Percentiles rank a stretch among this genome's conserved stretches.
Evolutionary conservation across 2,329 filamentous ascomycete species (phyloP).

Genomic region (Colletotrichum neosansevieriae): DNA sequence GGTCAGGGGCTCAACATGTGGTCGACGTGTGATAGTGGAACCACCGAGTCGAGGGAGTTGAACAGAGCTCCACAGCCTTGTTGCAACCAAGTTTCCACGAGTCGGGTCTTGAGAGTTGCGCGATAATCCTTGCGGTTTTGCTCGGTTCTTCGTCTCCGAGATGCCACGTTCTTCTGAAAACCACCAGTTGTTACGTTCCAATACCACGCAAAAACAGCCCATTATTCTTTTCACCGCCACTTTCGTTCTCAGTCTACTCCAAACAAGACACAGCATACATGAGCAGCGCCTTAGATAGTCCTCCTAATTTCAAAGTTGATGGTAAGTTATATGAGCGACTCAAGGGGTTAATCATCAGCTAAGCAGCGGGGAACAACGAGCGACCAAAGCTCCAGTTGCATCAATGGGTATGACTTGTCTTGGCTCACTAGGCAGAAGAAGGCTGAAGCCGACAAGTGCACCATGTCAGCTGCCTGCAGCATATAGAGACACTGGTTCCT

Average conservation of each 20-base stretch:
- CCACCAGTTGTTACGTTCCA: not conserved
- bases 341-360: not conserved
- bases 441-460: conserved; percentile 6
- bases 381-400: conserved; percentile 16
- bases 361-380: not conserved
- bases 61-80: not conserved
- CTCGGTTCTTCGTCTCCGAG: too few species aligned
- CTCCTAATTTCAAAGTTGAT: not conserved
- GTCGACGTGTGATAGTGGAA: conserved; percentile 11
- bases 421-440: not conserved
- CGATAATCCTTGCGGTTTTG: conserved; percentile 12
- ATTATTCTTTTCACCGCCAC: not conserved
- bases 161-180: too few species aligned
- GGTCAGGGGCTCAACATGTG: conserved; percentile 19
- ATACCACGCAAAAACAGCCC: not conserved
- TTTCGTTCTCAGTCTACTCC: not conserved
- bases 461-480: not conserved
- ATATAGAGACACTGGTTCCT: not conserved
- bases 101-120: conserved; percentile 1
- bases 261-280: not conserved
- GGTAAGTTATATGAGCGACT: conserved; percentile 11
- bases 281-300: not conserved
- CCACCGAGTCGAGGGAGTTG: conserved; percentile 4
- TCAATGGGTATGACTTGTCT: conserved; percentile 2
- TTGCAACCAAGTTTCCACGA: conserved; percentile 5